Evolutionary conservation across 2,329 filamentous ascomycete genomes (phyloP).

Genomic region (Cadophora luteo-olivacea): DNA sequence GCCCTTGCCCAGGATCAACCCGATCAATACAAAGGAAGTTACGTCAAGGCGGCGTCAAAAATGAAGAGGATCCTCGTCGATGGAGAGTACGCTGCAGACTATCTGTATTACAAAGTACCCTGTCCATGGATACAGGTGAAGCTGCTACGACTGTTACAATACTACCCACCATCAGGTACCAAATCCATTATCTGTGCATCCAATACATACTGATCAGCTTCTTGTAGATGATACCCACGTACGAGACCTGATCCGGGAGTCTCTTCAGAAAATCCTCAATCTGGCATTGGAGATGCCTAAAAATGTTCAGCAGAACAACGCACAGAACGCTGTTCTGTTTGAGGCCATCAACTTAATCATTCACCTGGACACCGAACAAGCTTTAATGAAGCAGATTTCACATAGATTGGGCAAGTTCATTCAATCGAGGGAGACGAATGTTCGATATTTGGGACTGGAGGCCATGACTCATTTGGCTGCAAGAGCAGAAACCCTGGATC

Average conservation of each 20-base stretch:
- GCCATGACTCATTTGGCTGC: slow-evolving; percentile 98
- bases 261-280: slow-evolving; percentile 89
- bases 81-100: slow-evolving; percentile 86
- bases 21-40: slow-evolving; percentile 94
- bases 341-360: slow-evolving; percentile 99
- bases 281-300: slow-evolving; percentile 92
- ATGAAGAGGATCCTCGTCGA: slow-evolving; percentile 92
- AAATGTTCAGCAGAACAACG: slow-evolving; percentile 99
- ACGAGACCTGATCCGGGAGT: slow-evolving; percentile 89
- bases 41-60: slow-evolving; percentile 89
- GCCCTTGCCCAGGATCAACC: slow-evolving; percentile 90
- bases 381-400: slow-evolving; percentile 95
- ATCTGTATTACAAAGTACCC: slow-evolving; percentile 99
- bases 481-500: slow-evolving; percentile 89
- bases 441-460: slow-evolving; percentile 92
- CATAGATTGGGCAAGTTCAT: slow-evolving; percentile 92
- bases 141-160: slow-evolving; percentile 87
- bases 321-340: slow-evolving; percentile 96
- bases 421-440: slow-evolving; percentile 94
- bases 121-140: slow-evolving; percentile 99
- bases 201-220: background rate
- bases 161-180: slow-evolving; percentile 90
- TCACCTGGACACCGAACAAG: slow-evolving; percentile 93
- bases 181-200: background rate
- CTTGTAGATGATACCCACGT: slow-evolving; percentile 86